Percentiles rank a stretch among this genome's conserved stretches.
Evolutionary conservation across 352 stramenopile species (phyloP).

Genomic region (Pseudoperonospora humuli): DNA sequence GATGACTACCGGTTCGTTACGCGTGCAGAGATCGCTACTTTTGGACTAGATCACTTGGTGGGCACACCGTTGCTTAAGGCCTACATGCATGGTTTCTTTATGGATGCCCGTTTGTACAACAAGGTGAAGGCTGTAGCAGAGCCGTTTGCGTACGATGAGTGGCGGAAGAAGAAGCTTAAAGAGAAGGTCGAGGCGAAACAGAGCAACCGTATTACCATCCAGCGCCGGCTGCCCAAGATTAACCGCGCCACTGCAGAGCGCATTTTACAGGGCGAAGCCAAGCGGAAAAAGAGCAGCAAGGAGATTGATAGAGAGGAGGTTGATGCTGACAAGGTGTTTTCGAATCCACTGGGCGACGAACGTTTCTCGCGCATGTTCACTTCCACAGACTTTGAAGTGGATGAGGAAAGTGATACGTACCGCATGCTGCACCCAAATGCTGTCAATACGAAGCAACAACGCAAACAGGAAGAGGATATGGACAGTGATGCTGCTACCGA

Average conservation of each 20-base stretch:
- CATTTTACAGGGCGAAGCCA: constrained; percentile 62
- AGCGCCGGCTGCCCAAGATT: constrained; percentile 83
- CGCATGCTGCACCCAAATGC: constrained; percentile 92
- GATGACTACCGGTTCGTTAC: constrained; percentile 99
- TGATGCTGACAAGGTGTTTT: constrained; percentile 24
- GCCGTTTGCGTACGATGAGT: constrained; percentile 97
- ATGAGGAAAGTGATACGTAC: constrained; percentile 95
- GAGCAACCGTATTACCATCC: constrained; percentile 85
- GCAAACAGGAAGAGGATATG: constrained; percentile 84
- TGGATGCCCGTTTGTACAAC: constrained; percentile 97
- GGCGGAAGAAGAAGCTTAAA: constrained; percentile 94
- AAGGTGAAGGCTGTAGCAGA: constrained; percentile 94
- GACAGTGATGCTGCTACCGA: constrained; percentile 83
- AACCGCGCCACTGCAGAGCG: constrained; percentile 86
- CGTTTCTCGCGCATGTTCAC: constrained; percentile 97
- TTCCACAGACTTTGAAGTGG: constrained; percentile 96
- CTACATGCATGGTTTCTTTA: constrained; percentile 99
- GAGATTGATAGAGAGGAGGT: constrained; percentile 21
- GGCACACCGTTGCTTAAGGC: constrained; percentile 94
- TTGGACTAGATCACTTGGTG: constrained; percentile 97
- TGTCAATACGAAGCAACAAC: constrained; percentile 54
- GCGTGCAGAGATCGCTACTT: constrained; percentile 88
- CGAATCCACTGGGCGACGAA: constrained; percentile 90
- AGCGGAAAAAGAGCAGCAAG: constrained; percentile 54
- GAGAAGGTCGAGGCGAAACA: constrained; percentile 89